Evolutionary conservation across 441 rosid genomes (phyloP).

Genomic region (Euphorbia schlechtendalii): DNA sequence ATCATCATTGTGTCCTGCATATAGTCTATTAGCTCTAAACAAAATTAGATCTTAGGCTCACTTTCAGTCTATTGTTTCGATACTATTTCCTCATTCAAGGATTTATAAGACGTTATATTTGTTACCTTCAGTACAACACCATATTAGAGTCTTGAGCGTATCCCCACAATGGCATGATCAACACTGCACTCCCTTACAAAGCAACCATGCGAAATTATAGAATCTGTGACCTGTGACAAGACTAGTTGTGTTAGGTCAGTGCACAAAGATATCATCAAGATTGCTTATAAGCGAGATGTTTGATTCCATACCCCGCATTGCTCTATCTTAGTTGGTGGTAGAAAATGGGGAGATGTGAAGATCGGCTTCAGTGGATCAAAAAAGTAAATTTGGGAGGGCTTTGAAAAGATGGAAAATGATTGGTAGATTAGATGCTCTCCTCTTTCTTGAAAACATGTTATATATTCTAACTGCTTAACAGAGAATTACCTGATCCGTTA

Average conservation of each 20-base stretch:
- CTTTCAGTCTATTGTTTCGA: not conserved
- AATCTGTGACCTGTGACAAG: conserved; percentile 33
- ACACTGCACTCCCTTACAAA: conserved; percentile 74
- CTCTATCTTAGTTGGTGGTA: conserved; percentile 80
- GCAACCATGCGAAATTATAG: too few species aligned
- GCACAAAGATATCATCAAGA: conserved; percentile 8
- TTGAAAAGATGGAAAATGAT: conserved; percentile 14
- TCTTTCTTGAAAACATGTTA: not conserved
- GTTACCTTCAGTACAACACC: conserved; percentile 67
- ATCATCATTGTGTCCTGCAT: conserved; percentile 79
- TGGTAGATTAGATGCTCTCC: conserved; percentile 3
- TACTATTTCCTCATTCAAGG: not conserved
- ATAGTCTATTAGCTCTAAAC: not conserved
- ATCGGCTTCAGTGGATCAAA: conserved; percentile 80
- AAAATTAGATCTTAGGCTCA: not conserved
- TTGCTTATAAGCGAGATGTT: not conserved
- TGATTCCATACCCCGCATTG: conserved; percentile 49
- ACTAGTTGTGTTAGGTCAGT: conserved; percentile 7
- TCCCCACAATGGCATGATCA: conserved; percentile 66
- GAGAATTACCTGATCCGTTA: conserved; percentile 59
- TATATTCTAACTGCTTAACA: conserved; percentile 15
- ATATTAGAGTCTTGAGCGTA: conserved; percentile 70
- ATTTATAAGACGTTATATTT: not conserved
- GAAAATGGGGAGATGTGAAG: conserved; percentile 75
- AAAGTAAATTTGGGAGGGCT: conserved; percentile 67